Conservation (phyloP, 306 rosid genomes). For the Potentilla sterilis region DNA sequence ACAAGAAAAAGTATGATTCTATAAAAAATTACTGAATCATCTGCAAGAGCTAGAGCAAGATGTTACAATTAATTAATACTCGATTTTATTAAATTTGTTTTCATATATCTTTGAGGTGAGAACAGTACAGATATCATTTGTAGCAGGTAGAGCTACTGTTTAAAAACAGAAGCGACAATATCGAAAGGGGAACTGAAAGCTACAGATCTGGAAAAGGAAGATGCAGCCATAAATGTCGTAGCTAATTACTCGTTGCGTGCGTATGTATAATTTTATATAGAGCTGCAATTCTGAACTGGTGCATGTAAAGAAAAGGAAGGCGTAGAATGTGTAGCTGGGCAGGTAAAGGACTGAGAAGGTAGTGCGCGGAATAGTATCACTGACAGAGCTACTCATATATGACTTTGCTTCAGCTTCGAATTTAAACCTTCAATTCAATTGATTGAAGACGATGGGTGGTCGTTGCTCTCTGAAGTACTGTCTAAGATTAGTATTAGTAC, state of each 20-base stretch:
- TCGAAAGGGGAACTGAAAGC: background rate
- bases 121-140: background rate
- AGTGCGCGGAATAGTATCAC: background rate
- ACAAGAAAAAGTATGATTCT: background rate
- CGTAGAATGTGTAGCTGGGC: background rate
- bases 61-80: background rate
- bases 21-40: background rate
- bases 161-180: background rate
- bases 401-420: conserved; percentile 2
- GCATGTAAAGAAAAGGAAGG: background rate
- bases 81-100: background rate
- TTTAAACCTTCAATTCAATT: background rate
- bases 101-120: background rate
- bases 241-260: background rate
- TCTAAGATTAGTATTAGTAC: too few species aligned
- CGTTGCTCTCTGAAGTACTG: background rate
- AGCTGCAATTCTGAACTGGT: background rate
- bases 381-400: background rate
- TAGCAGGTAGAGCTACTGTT: background rate
- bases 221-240: background rate
- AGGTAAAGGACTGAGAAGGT: background rate
- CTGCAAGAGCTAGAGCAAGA: background rate
- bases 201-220: conserved; percentile 14
- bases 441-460: background rate
- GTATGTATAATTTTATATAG: background rate